These are phyloP conservation scores for Gigaspora rosea DNA, from an alignment of 192 early-diverging fungal genomes.

Conservation along the genomic window DNA sequence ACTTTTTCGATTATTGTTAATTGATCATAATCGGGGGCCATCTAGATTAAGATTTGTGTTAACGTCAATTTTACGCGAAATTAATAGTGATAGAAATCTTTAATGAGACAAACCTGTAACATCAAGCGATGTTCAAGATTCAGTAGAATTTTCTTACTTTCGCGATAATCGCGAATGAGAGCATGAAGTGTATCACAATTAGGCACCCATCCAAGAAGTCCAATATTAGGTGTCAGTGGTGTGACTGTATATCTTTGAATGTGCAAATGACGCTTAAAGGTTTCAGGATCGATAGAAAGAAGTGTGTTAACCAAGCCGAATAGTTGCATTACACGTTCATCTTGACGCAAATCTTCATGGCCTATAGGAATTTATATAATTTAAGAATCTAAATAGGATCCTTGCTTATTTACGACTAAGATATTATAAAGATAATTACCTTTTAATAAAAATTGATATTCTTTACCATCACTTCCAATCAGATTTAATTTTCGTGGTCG, in stretches of 20 bases:
- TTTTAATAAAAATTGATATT: slow-evolving; percentile 91
- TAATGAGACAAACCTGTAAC: slow-evolving; percentile 59
- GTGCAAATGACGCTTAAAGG: slow-evolving; percentile 85
- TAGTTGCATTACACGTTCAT: slow-evolving; percentile 98
- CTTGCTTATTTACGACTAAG: no score
- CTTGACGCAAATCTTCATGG: slow-evolving; percentile 96
- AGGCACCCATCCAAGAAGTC: slow-evolving; percentile 91
- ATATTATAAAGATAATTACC: slow-evolving; percentile 32
- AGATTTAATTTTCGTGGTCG: slow-evolving; percentile 84
- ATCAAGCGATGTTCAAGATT: slow-evolving; percentile 91
- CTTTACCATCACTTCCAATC: slow-evolving; percentile 84
- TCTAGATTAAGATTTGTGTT: slow-evolving; percentile 42
- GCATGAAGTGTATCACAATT: slow-evolving; percentile 88
- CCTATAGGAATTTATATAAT: no score
- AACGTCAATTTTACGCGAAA: not conserved
- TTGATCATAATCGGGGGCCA: slow-evolving; percentile 91
- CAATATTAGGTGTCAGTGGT: slow-evolving; percentile 92
- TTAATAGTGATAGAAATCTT: slow-evolving; percentile 17
- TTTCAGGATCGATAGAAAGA: slow-evolving; percentile 77
- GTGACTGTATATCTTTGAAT: slow-evolving; percentile 91
- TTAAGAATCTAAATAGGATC: no score
- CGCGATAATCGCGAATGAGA: slow-evolving; percentile 84
- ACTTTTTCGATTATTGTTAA: slow-evolving; percentile 86
- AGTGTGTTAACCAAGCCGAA: slow-evolving; percentile 96
- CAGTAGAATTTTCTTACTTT: slow-evolving; percentile 75